Base-by-base conservation (phyloP, 305 asterid species). In the Solanum chacoense region DNA sequence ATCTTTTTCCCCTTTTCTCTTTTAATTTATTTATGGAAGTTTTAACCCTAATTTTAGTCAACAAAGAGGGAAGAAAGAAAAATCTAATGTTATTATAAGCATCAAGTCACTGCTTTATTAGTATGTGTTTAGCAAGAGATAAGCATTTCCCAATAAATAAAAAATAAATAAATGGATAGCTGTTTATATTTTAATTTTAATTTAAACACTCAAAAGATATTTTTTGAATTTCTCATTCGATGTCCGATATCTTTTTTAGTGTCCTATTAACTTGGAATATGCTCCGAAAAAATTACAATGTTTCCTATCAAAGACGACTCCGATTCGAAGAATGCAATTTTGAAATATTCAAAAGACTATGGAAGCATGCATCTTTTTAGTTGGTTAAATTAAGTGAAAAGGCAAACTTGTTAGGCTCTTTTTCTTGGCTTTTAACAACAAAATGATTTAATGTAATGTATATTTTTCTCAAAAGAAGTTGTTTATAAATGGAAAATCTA, bases 221-320 rank as follows among this genome's bases (percentile, higher is more conserved):
- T 63, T 22, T 63, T 63, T 1, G 0, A 22, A 22, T 63, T 63
- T 22, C 2, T n/a, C 13, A 9, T 63, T 22, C 6, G 3, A 63
- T 63, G 5, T 4, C 12, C 6, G 0, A n/a, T 65, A 65, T n/a
- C 12, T n/a, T 22, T 22, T 63, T 63, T 9, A n/a, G 22, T n/a
- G 5, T 9, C 1, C 29, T 6, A 9, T 10, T 9, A n/a, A 9
- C 6, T 63, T 63, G 7, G 11, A 2, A 2, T 10, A 14, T 50
- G 1, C 2, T 3, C 0, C 3, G 0, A 63, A 63, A 63, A 63
- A 3, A 1, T 63, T 22, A 63, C 5, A 4, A n/a, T 22, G 1
- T 0, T 63, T 63, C 28, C 6, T 63, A 63, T 22, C 1, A 9
- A 63, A n/a, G 2, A 63, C 3, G 3, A 63, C 12, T 7, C 3